Evolutionary conservation across 345 rosid genomes (phyloP).

Genomic region (Syzygium aromaticum): DNA sequence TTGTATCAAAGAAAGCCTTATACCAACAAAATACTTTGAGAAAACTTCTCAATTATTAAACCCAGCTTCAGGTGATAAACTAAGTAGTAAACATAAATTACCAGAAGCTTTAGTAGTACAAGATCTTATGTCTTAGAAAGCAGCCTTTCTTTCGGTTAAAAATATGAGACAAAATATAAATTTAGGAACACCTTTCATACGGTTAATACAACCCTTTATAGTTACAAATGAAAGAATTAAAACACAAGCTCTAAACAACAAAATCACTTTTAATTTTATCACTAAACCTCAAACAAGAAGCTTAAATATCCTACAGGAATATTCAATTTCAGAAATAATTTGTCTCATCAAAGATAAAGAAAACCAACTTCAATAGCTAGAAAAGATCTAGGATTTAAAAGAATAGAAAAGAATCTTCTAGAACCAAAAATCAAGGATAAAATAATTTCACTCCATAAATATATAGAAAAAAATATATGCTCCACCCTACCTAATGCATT

Average conservation of each 20-base stretch:
- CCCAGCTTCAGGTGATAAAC: too few species aligned
- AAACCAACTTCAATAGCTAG: too few species aligned
- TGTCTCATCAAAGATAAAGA: neutral
- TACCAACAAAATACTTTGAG: too few species aligned
- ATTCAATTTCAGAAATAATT: neutral
- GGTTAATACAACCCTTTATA: neutral
- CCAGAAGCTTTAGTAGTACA: neutral
- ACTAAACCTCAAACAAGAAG: neutral
- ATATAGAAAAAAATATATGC: neutral
- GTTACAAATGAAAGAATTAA: too few species aligned
- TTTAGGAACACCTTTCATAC: neutral
- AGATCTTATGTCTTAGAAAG: neutral
- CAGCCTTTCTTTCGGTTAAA: neutral
- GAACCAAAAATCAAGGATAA: neutral
- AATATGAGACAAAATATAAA: neutral
- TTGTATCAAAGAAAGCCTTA: too few species aligned
- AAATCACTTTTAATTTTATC: neutral
- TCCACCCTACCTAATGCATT: neutral
- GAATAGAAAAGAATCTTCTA: neutral
- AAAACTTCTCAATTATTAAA: too few species aligned
- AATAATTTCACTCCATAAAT: too few species aligned
- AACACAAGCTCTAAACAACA: too few species aligned
- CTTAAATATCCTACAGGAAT: neutral
- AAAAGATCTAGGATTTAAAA: neutral
- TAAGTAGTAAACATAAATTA: too few species aligned